A percentile compares a stretch with the other conserved stretches of the same genome.
Evolutionary conservation across 2,329 filamentous ascomycete genomes (phyloP).

Genomic region (Nothopassalora personata): DNA sequence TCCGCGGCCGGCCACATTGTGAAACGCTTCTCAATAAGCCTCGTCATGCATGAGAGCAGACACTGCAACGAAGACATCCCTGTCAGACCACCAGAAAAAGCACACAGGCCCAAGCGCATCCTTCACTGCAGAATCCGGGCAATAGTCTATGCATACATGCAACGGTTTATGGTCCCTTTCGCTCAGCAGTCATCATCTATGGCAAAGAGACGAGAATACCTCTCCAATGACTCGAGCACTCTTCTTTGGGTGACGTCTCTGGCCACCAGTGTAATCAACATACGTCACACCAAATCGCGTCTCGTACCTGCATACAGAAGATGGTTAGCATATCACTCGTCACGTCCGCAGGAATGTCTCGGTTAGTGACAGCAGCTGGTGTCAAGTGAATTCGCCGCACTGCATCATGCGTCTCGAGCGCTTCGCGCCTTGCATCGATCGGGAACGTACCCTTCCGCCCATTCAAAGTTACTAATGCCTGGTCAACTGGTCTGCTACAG

Average conservation of each 20-base stretch:
- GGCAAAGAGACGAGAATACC: conserved; percentile 15
- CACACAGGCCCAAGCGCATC: background rate
- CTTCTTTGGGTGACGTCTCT: conserved; percentile 79
- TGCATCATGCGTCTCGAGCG: background rate
- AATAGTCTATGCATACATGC: background rate
- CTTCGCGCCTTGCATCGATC: background rate
- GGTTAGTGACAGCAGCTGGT: background rate
- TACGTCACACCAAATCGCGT: conserved; percentile 79
- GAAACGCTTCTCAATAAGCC: background rate
- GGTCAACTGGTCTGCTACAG: conserved; percentile 4
- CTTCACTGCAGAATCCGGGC: background rate
- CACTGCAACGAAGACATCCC: background rate
- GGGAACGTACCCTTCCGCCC: conserved; percentile 58
- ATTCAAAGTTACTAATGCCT: conserved; percentile 68
- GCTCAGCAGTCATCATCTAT: background rate
- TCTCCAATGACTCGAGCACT: conserved; percentile 62
- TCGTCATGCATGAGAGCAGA: background rate
- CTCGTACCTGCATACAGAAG: conserved; percentile 33
- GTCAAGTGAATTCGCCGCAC: background rate
- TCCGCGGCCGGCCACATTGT: background rate
- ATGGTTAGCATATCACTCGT: background rate
- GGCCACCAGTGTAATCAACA: conserved; percentile 71
- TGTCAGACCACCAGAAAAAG: background rate
- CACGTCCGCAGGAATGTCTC: background rate
- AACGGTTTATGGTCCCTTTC: background rate